Conservation (phyloP, 257 asterid genomes). For the Cynanchum wilfordii region DNA sequence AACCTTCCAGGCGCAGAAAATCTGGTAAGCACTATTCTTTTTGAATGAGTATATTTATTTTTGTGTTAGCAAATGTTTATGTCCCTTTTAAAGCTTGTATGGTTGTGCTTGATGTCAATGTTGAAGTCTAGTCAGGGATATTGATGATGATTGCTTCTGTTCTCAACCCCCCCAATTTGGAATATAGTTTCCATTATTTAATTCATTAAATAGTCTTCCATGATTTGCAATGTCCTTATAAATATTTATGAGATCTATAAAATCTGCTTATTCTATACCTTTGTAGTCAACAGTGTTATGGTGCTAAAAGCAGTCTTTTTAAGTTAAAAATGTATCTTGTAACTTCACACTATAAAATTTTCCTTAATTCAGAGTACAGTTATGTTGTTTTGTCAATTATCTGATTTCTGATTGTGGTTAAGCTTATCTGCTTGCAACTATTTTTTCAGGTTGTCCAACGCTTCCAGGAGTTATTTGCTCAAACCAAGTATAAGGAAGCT, state of each 20-base stretch:
- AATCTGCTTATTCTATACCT: neutral
- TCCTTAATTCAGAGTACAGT: too few species aligned
- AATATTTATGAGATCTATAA: neutral
- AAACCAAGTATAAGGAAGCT: slow-evolving; percentile 97
- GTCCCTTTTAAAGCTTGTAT: neutral
- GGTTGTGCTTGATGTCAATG: neutral
- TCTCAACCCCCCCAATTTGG: neutral
- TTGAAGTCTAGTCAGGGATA: neutral
- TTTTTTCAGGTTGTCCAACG: slow-evolving; percentile 87
- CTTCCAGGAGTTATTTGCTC: slow-evolving; percentile 98
- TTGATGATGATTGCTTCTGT: neutral
- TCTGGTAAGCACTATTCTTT: slow-evolving; percentile 48
- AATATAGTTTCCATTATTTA: neutral
- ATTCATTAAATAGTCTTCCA: neutral
- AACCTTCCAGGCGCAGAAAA: slow-evolving; percentile 99
- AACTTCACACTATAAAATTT: too few species aligned
- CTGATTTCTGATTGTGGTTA: neutral
- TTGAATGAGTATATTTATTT: neutral
- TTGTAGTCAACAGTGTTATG: neutral
- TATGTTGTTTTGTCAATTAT: neutral
- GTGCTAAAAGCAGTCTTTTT: neutral
- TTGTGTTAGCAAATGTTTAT: neutral
- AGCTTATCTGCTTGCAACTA: neutral
- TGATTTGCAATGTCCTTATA: neutral
- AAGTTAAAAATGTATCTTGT: neutral